These are phyloP conservation scores for Albatrellus ellisii DNA, from an alignment of 768 basidiomycete genomes.

Conservation along the genomic window DNA sequence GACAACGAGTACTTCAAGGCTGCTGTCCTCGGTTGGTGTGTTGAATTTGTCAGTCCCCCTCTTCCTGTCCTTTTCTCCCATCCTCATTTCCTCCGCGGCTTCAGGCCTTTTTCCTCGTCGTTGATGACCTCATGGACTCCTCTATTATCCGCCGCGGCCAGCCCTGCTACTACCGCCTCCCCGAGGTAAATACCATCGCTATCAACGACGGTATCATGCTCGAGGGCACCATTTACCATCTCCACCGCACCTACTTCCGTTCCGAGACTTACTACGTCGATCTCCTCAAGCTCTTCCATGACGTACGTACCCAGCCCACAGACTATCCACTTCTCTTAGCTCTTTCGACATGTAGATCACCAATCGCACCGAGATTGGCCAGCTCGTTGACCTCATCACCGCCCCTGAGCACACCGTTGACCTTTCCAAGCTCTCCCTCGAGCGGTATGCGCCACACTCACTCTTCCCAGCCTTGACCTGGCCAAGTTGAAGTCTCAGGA, in stretches of 20 bases:
- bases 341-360: conserved; percentile 27
- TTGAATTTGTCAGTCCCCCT: conserved; percentile 73
- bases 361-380: conserved; percentile 92
- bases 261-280: conserved; percentile 74
- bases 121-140: conserved; percentile 96
- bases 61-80: background rate
- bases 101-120: conserved; percentile 95
- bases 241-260: conserved; percentile 82
- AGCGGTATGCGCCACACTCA: conserved; percentile 38
- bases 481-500: no score
- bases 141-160: conserved; percentile 90
- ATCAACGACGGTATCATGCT: conserved; percentile 98
- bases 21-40: conserved; percentile 87
- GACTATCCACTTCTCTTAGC: background rate
- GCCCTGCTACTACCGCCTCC: conserved; percentile 83
- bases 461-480: no score
- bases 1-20: conserved; percentile 85
- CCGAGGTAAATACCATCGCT: conserved; percentile 67
- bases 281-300: conserved; percentile 84
- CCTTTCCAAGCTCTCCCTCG: conserved; percentile 73
- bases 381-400: conserved; percentile 91
- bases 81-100: conserved; percentile 33
- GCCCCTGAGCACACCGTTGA: conserved; percentile 88
- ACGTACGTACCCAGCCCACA: conserved; percentile 28
- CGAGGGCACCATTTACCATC: conserved; percentile 83